phyloP scores from a whole-genome alignment of 345 rosid genomes.

The Dimocarpus longan region DNA sequence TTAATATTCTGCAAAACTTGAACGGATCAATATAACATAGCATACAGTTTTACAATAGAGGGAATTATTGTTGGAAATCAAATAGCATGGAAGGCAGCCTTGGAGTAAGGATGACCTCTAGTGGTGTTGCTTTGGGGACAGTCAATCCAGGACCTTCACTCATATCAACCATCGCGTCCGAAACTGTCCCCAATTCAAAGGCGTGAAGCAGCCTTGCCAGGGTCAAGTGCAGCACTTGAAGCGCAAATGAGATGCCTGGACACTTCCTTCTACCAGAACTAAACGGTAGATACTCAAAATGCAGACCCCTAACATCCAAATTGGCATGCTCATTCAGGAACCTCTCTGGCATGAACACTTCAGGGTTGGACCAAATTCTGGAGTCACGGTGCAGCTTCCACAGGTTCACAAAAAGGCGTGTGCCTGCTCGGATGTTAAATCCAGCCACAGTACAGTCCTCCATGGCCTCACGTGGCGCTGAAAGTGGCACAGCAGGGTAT shows the following conservation, averaged over 20 bases:
- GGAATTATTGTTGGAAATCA: too few relatives aligned
- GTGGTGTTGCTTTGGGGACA: conserved; percentile 23
- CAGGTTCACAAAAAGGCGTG: conserved; percentile 24
- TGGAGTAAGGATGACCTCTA: conserved; percentile 31
- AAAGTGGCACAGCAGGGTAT: conserved; percentile 35
- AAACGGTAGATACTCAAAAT: conserved; percentile 33
- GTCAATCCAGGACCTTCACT: conserved; percentile 28
- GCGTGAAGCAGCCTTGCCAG: conserved; percentile 33
- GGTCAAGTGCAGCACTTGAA: conserved; percentile 23
- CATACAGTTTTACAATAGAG: too few relatives aligned
- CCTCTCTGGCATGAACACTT: conserved; percentile 33
- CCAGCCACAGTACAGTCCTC: conserved; percentile 33
- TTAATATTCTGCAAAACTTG: too few relatives aligned
- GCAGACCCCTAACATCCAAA: conserved; percentile 24
- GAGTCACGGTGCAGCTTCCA: conserved; percentile 33
- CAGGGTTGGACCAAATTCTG: conserved; percentile 16
- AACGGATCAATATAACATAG: too few relatives aligned
- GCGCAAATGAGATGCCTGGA: conserved; percentile 23
- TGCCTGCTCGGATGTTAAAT: conserved; percentile 18
- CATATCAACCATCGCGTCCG: conserved; percentile 24
- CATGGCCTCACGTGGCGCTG: conserved; percentile 29
- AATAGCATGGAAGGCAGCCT: neutral
- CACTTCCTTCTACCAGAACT: conserved; percentile 39
- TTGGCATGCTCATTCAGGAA: conserved; percentile 23
- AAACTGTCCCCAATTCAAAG: conserved; percentile 16